Evolutionary conservation across 2,329 filamentous ascomycete species (phyloP).

Genomic region (Colletotrichum incanum): DNA sequence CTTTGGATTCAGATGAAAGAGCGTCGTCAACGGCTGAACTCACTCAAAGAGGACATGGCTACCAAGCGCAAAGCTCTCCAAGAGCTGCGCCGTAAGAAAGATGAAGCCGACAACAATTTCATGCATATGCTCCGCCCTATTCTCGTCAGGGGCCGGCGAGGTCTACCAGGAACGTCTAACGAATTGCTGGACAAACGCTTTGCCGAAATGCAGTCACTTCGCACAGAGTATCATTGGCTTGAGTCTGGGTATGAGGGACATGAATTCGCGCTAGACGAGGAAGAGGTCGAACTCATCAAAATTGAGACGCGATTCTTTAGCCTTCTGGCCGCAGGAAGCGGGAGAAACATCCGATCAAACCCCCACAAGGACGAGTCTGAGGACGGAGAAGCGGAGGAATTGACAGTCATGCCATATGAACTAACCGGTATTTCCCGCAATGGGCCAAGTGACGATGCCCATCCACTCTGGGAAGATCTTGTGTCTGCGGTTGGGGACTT

Average conservation of each 20-base stretch:
- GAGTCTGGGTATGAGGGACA: slow-evolving; percentile 57
- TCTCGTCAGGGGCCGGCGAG: slow-evolving; percentile 49
- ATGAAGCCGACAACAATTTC: slow-evolving; percentile 58
- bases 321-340: slow-evolving; percentile 48
- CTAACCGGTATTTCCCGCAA: slow-evolving; percentile 55
- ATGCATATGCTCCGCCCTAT: slow-evolving; percentile 58
- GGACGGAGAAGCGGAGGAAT: slow-evolving; percentile 27
- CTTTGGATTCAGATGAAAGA: slow-evolving; percentile 56
- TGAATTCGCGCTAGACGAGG: slow-evolving; percentile 54
- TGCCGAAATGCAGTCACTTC: slow-evolving; percentile 55
- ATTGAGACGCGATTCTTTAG: slow-evolving; percentile 59
- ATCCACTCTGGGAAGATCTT: slow-evolving; percentile 64
- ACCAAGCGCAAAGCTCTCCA: slow-evolving; percentile 51
- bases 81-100: slow-evolving; percentile 51
- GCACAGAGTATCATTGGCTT: slow-evolving; percentile 55
- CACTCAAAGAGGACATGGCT: slow-evolving; percentile 53
- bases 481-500: slow-evolving; percentile 61
- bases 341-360: slow-evolving; percentile 1
- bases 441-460: slow-evolving; percentile 57
- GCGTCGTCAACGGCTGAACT: slow-evolving; percentile 50
- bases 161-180: slow-evolving; percentile 44
- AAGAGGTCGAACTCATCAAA: slow-evolving; percentile 53
- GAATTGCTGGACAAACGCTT: slow-evolving; percentile 51
- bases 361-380: slow-evolving; percentile 27
- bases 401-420: slow-evolving; percentile 50